A percentile compares a stretch with the other conserved stretches of the same genome.
Conservation (phyloP, 2,329 filamentous ascomycete genomes). For the Gnomoniopsis sp. region DNA sequence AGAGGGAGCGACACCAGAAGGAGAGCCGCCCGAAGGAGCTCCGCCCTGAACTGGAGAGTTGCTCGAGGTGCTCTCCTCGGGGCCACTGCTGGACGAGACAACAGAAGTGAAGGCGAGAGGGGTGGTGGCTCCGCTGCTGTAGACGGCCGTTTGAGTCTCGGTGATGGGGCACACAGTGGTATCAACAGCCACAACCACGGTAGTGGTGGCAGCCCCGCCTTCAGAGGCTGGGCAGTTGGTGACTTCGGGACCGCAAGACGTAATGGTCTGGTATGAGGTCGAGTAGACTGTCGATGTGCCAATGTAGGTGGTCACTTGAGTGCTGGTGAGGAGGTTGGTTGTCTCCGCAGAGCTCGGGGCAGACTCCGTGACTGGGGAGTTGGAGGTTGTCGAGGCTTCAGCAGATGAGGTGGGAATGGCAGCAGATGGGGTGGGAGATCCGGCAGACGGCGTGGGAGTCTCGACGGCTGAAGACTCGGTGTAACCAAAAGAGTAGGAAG, state of each 20-base stretch:
- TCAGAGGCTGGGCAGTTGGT: constrained; percentile 49
- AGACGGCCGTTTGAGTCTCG: constrained; percentile 41
- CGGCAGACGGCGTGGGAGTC: constrained; percentile 10
- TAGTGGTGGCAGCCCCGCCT: constrained; percentile 47
- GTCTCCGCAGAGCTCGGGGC: constrained; percentile 2
- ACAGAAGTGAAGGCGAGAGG: constrained; percentile 1
- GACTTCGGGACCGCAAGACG: constrained; percentile 42
- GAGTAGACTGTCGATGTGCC: constrained; percentile 39
- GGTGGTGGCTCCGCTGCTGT: constrained; percentile 25
- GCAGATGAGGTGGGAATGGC: constrained; percentile 18
- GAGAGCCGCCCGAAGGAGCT: constrained; percentile 14
- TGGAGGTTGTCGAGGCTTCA: constrained; percentile 9
- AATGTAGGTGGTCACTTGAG: constrained; percentile 14
- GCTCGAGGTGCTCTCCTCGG: constrained; percentile 12
- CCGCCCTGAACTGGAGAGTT: constrained; percentile 14
- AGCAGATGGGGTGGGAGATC: neutral
- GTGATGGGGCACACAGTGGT: constrained; percentile 62
- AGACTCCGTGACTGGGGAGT: constrained; percentile 1
- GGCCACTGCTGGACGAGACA: constrained; percentile 14
- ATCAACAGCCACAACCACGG: constrained; percentile 50
- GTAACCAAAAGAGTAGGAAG: constrained; percentile 7
- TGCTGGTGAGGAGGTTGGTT: constrained; percentile 18
- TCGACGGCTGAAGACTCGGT: constrained; percentile 8
- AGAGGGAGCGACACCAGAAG: constrained; percentile 32
- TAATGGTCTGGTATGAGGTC: constrained; percentile 48